Evolutionary conservation across 2,329 filamentous ascomycete genomes (phyloP).

Genomic region (Aspergillus costaricaensis): DNA sequence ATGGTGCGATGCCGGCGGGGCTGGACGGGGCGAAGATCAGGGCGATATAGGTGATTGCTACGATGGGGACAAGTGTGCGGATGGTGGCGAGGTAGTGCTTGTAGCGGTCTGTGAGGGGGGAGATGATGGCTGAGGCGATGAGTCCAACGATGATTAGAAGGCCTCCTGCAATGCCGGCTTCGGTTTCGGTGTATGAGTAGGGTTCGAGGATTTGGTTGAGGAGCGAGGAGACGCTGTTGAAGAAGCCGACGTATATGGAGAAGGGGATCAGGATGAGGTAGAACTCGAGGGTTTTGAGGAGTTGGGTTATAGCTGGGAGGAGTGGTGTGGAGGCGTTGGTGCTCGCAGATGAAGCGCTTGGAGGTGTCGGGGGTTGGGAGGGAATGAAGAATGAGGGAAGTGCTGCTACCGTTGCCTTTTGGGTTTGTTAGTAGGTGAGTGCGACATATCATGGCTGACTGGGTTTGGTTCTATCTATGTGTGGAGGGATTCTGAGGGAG

Average conservation of each 20-base stretch:
- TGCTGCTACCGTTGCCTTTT: slow-evolving; percentile 62
- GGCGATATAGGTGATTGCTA: slow-evolving; percentile 71
- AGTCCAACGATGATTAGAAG: slow-evolving; percentile 88
- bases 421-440: not conserved
- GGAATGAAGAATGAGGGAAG: slow-evolving; percentile 83
- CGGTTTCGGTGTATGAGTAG: slow-evolving; percentile 78
- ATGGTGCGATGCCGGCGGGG: slow-evolving; percentile 49
- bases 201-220: slow-evolving; percentile 88
- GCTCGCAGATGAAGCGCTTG: slow-evolving; percentile 66
- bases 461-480: not conserved
- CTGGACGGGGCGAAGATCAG: slow-evolving; percentile 80
- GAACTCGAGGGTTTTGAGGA: slow-evolving; percentile 68
- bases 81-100: slow-evolving; percentile 76
- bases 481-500: not conserved
- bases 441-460: not conserved
- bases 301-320: slow-evolving; percentile 54
- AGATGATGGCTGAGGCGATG: slow-evolving; percentile 71
- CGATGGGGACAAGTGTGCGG: slow-evolving; percentile 72
- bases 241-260: slow-evolving; percentile 81
- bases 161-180: slow-evolving; percentile 87
- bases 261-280: slow-evolving; percentile 83
- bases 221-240: slow-evolving; percentile 87
- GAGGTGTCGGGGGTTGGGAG: slow-evolving; percentile 72
- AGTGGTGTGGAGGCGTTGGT: slow-evolving; percentile 51
- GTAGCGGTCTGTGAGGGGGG: slow-evolving; percentile 80